phyloP scores from a whole-genome alignment of 768 basidiomycete genomes.

The Rhodosporidiobolus odoratus region DNA sequence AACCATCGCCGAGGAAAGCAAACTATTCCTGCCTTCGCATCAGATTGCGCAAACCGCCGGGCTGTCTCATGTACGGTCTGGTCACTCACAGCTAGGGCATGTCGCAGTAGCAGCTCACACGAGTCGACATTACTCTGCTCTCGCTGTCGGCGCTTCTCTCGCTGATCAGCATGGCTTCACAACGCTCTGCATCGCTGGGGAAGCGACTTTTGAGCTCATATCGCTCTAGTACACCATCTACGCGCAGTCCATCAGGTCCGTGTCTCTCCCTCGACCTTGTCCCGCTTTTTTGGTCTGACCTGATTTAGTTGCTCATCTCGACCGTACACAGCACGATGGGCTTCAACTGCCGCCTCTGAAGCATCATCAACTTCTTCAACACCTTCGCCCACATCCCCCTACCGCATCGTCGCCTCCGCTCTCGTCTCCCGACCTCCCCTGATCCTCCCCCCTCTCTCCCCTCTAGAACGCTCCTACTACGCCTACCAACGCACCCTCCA shows the following conservation, averaged over 20 bases:
- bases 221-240: neutral
- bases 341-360: neutral
- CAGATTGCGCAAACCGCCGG: no score
- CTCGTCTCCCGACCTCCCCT: constrained; percentile 40
- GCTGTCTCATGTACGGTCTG: no score
- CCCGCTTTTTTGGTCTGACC: neutral
- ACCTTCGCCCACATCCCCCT: neutral
- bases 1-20: neutral
- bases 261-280: neutral
- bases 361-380: neutral
- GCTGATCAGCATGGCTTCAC: neutral
- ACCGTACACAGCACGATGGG: neutral
- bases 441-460: constrained; percentile 27
- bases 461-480: constrained; percentile 42
- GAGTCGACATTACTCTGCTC: neutral
- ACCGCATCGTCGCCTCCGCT: constrained; percentile 39
- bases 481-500: constrained; percentile 39
- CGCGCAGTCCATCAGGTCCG: neutral
- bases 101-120: neutral
- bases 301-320: neutral
- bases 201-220: neutral
- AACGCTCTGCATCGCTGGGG: neutral
- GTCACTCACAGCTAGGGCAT: no score
- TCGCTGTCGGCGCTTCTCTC: neutral
- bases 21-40: no score